Base-by-base conservation (phyloP, 208 protist genomes). In the Leishmania aethiopica region DNA sequence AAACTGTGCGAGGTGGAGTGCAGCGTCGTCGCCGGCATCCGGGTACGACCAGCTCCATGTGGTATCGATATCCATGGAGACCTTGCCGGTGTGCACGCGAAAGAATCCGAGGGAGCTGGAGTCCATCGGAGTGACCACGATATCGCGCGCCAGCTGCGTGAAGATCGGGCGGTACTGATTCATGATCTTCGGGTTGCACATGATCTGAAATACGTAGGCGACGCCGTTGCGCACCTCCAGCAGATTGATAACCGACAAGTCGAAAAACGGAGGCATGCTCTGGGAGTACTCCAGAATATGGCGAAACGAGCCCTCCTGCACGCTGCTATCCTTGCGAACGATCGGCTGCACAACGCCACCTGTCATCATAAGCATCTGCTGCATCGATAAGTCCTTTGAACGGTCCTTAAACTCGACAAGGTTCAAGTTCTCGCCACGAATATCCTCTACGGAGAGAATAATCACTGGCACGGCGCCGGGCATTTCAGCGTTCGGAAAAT, bases 331-430 rank as follows among this genome's bases (percentile, higher is more conserved):
- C 80, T 90, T 91, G 40, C 87, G 88, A 40, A 96, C 86, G 74
- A 84, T 81, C 22, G 93, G 93, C 71, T 90, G 83, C 81, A 95
- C 89, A 7, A 79, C 81, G 3, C 93, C 93, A 51, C 90, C 87
- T 7, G 91, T 94, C 90, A 96, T 93, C 91, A 95, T 96, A 7
- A 92, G 80, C 91, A 96, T 93, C 83, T 96, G 93, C 80, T 93
- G 87, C 77, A 95, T 85, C 1, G 90, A 91, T 64, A 94, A 66
- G 47, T 89, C 76, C 84, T 95, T 95, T 45, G 87, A 94, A 37
- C 91, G 89, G n/a, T 96, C 91, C 76, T 93, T 94, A 70, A 95
- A 96, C 77, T 96, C 91, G 40, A 57, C 57, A 8, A 96, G 82
- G 79, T 89, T 90, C 19, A 95, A 83, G 84, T 94, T 94, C 85